Conservation (phyloP, 768 basidiomycete genomes). For the Tulasnella sp. region DNA sequence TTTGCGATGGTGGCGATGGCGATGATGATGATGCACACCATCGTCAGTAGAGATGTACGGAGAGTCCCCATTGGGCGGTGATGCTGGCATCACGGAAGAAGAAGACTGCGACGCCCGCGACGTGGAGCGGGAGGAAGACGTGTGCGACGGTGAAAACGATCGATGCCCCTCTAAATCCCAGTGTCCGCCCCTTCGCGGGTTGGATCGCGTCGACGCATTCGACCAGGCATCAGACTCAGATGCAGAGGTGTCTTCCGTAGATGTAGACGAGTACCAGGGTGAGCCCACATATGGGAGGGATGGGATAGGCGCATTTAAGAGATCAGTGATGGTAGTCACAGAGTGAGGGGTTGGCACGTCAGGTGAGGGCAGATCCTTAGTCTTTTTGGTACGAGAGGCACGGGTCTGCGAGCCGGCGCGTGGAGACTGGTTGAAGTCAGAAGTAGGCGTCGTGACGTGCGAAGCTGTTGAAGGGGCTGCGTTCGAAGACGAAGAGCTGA, state of each 20-base stretch:
- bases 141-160: background rate
- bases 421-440: too few relatives aligned
- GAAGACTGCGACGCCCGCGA: background rate
- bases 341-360: too few relatives aligned
- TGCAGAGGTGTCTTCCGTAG: background rate
- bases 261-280: background rate
- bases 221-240: conserved; percentile 14
- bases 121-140: background rate
- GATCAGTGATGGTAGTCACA: too few relatives aligned
- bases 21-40: background rate
- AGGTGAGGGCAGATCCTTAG: too few relatives aligned
- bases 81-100: background rate
- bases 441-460: too few relatives aligned
- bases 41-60: background rate
- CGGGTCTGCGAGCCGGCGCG: too few relatives aligned
- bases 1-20: background rate
- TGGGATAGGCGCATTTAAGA: too few relatives aligned
- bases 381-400: too few relatives aligned
- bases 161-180: background rate
- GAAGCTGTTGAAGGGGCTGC: too few relatives aligned
- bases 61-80: background rate
- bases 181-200: background rate
- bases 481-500: too few relatives aligned
- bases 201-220: conserved; percentile 9
- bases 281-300: too few relatives aligned